These are phyloP conservation scores for Pseudopyricularia javanii DNA, from an alignment of 2,329 filamentous ascomycete genomes.

Conservation along the genomic window DNA sequence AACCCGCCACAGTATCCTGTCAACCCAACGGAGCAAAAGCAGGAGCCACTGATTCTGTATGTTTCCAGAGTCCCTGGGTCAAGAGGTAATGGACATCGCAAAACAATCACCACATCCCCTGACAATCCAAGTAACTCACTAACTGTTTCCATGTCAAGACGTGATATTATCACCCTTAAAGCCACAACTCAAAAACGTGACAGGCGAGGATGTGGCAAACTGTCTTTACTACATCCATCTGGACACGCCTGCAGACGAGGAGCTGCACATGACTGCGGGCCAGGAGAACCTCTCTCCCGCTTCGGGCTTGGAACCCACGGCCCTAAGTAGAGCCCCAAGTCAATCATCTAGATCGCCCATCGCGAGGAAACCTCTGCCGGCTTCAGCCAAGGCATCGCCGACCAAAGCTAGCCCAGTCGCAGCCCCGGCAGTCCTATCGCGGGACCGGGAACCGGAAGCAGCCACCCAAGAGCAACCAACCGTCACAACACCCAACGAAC, in stretches of 20 bases:
- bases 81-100: constrained; percentile 44
- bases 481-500: not conserved
- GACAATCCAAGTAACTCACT: not conserved
- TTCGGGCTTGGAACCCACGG: not conserved
- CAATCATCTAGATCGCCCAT: constrained; percentile 20
- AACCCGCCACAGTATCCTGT: constrained; percentile 80
- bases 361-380: constrained; percentile 38
- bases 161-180: constrained; percentile 86
- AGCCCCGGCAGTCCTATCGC: not conserved
- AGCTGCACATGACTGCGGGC: constrained; percentile 9
- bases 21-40: constrained; percentile 56
- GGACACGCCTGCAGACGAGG: constrained; percentile 44
- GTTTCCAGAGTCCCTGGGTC: constrained; percentile 89
- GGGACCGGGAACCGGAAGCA: not conserved
- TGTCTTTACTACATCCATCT: constrained; percentile 90
- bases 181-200: constrained; percentile 79
- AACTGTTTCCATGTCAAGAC: constrained; percentile 37
- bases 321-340: not conserved
- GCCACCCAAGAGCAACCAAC: not conserved
- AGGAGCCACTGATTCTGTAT: constrained; percentile 71
- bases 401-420: constrained; percentile 1
- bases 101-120: too few relatives aligned
- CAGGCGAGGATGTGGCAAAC: constrained; percentile 71
- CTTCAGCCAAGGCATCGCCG: constrained; percentile 9
- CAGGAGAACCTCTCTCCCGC: constrained; percentile 10